These are phyloP conservation scores for Gymnopilus dilepis DNA, from an alignment of 768 basidiomycete species.

Conservation along the genomic window DNA sequence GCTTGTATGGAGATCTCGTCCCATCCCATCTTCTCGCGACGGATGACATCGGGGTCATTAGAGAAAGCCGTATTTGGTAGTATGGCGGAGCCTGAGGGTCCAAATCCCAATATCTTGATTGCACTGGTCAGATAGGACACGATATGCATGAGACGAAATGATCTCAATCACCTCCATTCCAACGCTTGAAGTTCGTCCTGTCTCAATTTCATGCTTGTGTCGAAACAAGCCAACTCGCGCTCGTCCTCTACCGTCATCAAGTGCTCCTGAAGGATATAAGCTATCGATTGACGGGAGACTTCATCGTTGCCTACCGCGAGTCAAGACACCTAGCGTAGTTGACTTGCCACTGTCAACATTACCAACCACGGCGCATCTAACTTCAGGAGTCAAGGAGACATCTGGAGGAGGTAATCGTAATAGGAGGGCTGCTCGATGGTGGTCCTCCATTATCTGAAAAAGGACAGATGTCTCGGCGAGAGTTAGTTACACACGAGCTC, in stretches of 20 bases:
- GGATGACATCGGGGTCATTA: slow-evolving; percentile 64
- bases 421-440: slow-evolving; percentile 64
- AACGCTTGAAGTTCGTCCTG: slow-evolving; percentile 92
- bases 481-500: background rate
- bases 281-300: slow-evolving; percentile 3
- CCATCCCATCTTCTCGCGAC: slow-evolving; percentile 92
- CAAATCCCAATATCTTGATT: slow-evolving; percentile 85
- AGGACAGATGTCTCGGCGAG: slow-evolving; percentile 59
- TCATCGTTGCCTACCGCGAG: slow-evolving; percentile 63
- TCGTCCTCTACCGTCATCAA: slow-evolving; percentile 83
- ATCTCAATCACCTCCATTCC: slow-evolving; percentile 84
- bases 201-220: slow-evolving; percentile 98
- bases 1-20: slow-evolving; percentile 90
- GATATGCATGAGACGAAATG: background rate
- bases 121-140: background rate
- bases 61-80: slow-evolving; percentile 67
- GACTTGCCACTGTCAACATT: slow-evolving; percentile 96
- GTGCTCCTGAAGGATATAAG: slow-evolving; percentile 49
- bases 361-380: slow-evolving; percentile 94
- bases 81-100: slow-evolving; percentile 75
- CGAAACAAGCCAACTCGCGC: slow-evolving; percentile 90
- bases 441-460: slow-evolving; percentile 48
- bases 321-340: slow-evolving; percentile 92
- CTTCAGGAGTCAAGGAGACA: slow-evolving; percentile 85
- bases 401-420: slow-evolving; percentile 78